Conservation (phyloP, 73 alveolate species). For the Paramecium octaurelia region DNA sequence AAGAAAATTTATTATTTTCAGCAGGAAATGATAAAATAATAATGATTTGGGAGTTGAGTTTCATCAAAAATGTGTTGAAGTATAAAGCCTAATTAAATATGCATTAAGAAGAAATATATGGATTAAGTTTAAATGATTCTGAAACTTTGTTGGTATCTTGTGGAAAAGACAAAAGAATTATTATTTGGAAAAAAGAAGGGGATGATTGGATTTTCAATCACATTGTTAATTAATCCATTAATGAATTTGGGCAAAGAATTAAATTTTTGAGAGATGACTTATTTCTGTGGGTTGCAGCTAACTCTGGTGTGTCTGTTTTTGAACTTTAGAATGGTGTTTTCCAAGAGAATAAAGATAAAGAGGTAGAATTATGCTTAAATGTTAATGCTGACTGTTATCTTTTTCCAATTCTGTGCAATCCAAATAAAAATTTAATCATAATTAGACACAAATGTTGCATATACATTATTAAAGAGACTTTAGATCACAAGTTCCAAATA, state of each 20-base stretch:
- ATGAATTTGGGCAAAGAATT: background rate
- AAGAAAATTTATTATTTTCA: background rate
- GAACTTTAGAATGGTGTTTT: background rate
- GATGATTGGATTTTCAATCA: background rate
- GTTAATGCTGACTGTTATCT: background rate
- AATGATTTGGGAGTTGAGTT: background rate
- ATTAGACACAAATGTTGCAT: background rate
- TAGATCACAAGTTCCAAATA: background rate
- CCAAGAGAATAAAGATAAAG: background rate
- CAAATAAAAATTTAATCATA: too few species aligned
- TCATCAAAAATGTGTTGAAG: background rate
- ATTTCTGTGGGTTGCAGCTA: background rate
- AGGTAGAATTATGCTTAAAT: too few species aligned
- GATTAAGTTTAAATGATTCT: background rate
- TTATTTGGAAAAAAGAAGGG: background rate
- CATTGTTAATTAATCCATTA: background rate
- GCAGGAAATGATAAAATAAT: background rate
- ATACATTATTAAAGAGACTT: background rate
- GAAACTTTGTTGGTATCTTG: background rate
- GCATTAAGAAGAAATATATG: background rate
- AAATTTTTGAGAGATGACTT: too few species aligned
- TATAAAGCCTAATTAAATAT: background rate
- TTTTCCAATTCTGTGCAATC: background rate
- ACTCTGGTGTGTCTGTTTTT: too few species aligned
- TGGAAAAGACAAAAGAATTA: background rate